These are phyloP conservation scores for Kwoniella shandongensis DNA, from an alignment of 768 basidiomycete species.

Conservation along the genomic window DNA sequence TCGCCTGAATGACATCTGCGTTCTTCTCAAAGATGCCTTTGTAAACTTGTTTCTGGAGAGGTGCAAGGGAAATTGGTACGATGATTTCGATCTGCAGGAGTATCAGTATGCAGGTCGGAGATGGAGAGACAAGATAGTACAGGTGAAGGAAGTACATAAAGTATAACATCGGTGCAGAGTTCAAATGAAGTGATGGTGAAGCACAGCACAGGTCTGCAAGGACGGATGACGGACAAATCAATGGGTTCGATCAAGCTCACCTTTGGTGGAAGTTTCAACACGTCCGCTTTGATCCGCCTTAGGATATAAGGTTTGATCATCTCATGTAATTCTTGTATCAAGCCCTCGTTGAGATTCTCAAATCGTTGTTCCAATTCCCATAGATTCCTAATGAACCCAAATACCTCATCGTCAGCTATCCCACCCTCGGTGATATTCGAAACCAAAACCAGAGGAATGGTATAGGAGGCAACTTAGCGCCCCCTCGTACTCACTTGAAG, in stretches of 20 bases:
- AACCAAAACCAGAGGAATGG: no score
- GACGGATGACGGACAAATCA: no score
- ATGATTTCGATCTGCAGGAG: slow-evolving; percentile 54
- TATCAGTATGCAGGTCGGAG: no score
- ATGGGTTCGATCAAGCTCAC: no score
- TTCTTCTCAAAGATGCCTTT: slow-evolving; percentile 73
- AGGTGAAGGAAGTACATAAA: no score
- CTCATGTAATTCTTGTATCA: slow-evolving; percentile 74
- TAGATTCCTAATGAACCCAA: slow-evolving; percentile 64
- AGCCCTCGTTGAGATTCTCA: slow-evolving; percentile 69
- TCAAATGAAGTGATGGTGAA: no score
- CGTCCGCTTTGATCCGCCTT: slow-evolving; percentile 88
- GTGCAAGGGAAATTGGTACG: slow-evolving; percentile 82
- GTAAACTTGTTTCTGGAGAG: slow-evolving; percentile 83
- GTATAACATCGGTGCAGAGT: no score
- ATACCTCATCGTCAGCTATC: neutral
- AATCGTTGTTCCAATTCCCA: slow-evolving; percentile 71
- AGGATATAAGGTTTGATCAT: slow-evolving; percentile 83
- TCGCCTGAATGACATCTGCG: slow-evolving; percentile 38
- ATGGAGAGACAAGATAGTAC: no score
- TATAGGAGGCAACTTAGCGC: no score
- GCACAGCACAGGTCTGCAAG: no score
- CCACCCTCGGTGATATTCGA: no score
- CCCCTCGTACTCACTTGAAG: slow-evolving; percentile 47
- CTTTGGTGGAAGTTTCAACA: slow-evolving; percentile 81